Percentiles rank a stretch among this genome's conserved stretches.
These are phyloP conservation scores for Trapa bicornis DNA, from an alignment of 345 rosid species.

Conservation along the genomic window DNA sequence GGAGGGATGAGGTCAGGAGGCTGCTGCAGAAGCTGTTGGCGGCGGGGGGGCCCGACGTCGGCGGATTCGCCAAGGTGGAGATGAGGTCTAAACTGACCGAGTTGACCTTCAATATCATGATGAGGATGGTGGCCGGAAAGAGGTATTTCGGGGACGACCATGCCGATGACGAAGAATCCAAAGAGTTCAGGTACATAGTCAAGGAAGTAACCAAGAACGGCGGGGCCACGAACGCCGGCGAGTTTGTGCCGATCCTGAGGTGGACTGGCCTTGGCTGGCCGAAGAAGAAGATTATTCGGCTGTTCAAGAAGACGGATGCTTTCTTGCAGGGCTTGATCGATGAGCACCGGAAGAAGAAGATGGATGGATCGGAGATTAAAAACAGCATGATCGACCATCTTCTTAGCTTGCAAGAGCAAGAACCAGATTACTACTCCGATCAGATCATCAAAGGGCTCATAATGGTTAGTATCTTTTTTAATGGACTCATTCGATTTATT, in stretches of 20 bases:
- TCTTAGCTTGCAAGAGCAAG: conserved; percentile 37
- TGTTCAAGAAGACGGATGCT: conserved; percentile 22
- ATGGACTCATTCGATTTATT: no score
- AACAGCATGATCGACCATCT: conserved; percentile 52
- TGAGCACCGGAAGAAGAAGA: conserved; percentile 25
- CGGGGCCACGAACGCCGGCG: conserved; percentile 6
- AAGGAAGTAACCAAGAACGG: conserved; percentile 6
- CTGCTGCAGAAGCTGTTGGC: conserved; percentile 1
- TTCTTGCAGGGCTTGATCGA: conserved; percentile 44
- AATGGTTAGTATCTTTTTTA: conserved; percentile 6
- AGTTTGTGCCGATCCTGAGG: conserved; percentile 12
- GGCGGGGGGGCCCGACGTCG: not conserved
- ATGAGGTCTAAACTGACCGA: conserved; percentile 5
- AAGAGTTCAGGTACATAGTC: conserved; percentile 14
- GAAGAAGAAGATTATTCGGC: conserved; percentile 22
- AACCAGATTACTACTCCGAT: conserved; percentile 44
- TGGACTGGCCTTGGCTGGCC: conserved; percentile 8
- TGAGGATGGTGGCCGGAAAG: conserved; percentile 12
- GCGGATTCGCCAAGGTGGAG: conserved; percentile 1
- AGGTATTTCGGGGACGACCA: conserved; percentile 9
- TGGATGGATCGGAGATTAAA: conserved; percentile 3
- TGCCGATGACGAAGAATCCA: conserved; percentile 21
- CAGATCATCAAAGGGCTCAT: conserved; percentile 49
- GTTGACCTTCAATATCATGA: conserved; percentile 9
- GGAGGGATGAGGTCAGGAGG: conserved; percentile 7